Percentiles rank a stretch among this genome's conserved stretches.
phyloP scores from a whole-genome alignment of 2,329 filamentous ascomycete genomes.

The Diaporthe capsici region DNA sequence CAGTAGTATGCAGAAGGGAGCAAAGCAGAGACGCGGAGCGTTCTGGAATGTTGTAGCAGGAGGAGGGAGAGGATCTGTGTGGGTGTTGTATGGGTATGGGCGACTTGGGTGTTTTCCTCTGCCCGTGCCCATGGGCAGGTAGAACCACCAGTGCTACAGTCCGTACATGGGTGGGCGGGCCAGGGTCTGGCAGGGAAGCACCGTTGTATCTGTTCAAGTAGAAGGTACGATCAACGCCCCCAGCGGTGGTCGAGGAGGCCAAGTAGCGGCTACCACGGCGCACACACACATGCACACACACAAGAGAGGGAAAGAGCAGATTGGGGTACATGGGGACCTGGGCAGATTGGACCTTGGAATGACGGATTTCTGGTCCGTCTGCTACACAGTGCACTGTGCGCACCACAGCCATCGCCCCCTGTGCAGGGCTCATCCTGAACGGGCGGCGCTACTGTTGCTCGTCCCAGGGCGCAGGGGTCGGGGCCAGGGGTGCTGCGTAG shows the following conservation, averaged over 20 bases:
- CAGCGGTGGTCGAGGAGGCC: fast-evolving
- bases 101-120: slow-evolving; percentile 30
- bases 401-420: slow-evolving; percentile 5
- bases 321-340: slow-evolving; percentile 19
- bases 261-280: not conserved
- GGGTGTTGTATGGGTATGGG: slow-evolving; percentile 25
- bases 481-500: slow-evolving; percentile 19
- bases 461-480: slow-evolving; percentile 28
- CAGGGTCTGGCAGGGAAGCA: not conserved
- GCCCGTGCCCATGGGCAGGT: slow-evolving; percentile 17
- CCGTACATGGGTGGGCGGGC: not conserved
- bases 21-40: slow-evolving; percentile 32
- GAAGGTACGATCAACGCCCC: not conserved
- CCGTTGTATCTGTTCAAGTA: not conserved
- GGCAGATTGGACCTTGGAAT: slow-evolving; percentile 27
- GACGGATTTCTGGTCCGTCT: slow-evolving; percentile 33
- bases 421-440: slow-evolving; percentile 28
- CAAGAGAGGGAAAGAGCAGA: not conserved
- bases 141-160: not conserved
- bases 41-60: slow-evolving; percentile 34
- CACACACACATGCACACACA: not conserved
- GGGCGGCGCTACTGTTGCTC: slow-evolving; percentile 23
- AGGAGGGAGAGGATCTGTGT: slow-evolving; percentile 27
- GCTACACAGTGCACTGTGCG: slow-evolving; percentile 33
- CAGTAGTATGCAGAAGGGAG: slow-evolving; percentile 1